Evolutionary conservation across 768 basidiomycete genomes (phyloP), one percentile per base, ranked within the genome.

Genomic region (Lactarius hatsudake): DNA sequence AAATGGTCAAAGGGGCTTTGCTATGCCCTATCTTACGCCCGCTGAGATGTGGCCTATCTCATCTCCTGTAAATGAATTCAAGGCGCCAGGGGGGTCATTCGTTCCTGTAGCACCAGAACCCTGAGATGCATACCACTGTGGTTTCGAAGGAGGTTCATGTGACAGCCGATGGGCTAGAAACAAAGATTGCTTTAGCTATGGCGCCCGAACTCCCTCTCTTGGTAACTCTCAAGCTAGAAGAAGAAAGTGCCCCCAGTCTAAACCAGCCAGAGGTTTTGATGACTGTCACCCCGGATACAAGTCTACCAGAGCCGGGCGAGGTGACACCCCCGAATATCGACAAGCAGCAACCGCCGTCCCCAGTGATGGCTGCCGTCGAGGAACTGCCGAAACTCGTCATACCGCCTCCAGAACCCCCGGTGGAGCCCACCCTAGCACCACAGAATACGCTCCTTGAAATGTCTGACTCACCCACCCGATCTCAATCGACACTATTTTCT

Each of bases 301-400:
- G 34, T 42, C 58, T 34, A 36, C 51, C 48, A 42, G 38, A 32
- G 40, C 28, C 13, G 3, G 38, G 48, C 26, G 40, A 40, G 34
- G 51, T 34, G 62, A 26, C 42, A 45, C 48, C 13, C 26, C 13
- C 28, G 58, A 36, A 18, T 28, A 56, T 20, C 28, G 38, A 38
- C 56, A 48, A 45, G 20, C 59, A 45, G 5, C 34, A 48, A 34
- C 53, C 40, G 17, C 5, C 53, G 17, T 42, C 34, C 26, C n/a
- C 38, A n/a, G 18, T 15, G 13, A 53, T 48, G 4, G 20, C 34
- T 23, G 38, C 32, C 9, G 20, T 55, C 34, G 17, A 26, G 7
- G 67, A 61, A 36, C 59, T 61, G 9, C 62, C 63, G 20, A 60
- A 36, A 38, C 59, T 64, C 12, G 36, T 60, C 20, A 38, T 64